Evolutionary conservation across 1,284 basidiomycete species (phyloP).

Genomic region (Melampsora larici-populina): DNA sequence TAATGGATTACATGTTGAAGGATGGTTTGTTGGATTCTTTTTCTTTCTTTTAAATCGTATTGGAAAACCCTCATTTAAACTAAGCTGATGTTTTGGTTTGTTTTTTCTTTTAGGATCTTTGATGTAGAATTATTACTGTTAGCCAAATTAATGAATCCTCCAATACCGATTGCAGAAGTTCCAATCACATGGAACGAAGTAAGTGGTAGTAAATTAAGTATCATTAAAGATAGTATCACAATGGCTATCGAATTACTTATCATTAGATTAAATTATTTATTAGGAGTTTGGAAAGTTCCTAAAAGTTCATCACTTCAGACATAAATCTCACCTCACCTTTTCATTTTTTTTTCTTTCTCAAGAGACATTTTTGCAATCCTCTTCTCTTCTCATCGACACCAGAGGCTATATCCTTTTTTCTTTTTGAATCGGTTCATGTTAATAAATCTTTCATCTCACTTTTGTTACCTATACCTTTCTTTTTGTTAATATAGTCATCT

Average conservation of each 20-base stretch:
- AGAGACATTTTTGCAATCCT: too few relatives aligned
- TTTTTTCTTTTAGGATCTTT: conserved; percentile 15
- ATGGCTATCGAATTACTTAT: conserved; percentile 85
- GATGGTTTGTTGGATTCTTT: conserved; percentile 28
- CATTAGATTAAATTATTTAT: conserved; percentile 72
- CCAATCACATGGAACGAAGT: conserved; percentile 89
- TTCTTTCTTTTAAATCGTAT: too few relatives aligned
- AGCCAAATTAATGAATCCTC: conserved; percentile 57
- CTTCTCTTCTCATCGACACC: too few relatives aligned
- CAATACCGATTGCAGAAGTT: conserved; percentile 75
- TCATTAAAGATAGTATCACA: conserved; percentile 74
- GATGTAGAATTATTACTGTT: conserved; percentile 32
- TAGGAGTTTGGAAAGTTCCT: conserved; percentile 62
- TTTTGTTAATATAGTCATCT: too few relatives aligned
- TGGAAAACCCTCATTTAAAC: too few relatives aligned
- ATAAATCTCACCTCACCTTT: too few relatives aligned
- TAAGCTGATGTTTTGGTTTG: conserved; percentile 15
- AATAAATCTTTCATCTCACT: too few relatives aligned
- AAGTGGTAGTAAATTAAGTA: conserved; percentile 80
- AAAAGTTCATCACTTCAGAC: neutral
- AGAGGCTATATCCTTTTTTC: too few relatives aligned
- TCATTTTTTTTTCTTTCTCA: too few relatives aligned
- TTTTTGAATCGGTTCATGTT: too few relatives aligned
- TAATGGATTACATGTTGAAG: conserved; percentile 40
- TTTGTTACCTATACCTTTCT: too few relatives aligned